Conservation (phyloP, 2,329 filamentous ascomycete genomes). For the Cytospora schulzeri region DNA sequence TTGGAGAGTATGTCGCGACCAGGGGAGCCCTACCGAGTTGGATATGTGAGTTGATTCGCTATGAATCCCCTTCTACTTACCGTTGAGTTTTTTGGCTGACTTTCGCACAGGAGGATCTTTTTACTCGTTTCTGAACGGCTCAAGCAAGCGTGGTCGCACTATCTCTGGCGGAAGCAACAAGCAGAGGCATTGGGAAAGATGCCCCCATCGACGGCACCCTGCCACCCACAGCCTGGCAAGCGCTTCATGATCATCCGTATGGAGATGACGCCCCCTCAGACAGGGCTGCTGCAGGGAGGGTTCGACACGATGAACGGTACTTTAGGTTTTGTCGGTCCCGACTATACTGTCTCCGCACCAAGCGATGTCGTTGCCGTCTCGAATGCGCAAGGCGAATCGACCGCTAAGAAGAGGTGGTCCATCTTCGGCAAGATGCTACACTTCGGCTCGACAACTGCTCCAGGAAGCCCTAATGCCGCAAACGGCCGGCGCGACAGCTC, state of each 20-base stretch:
- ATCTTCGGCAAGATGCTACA: slow-evolving; percentile 65
- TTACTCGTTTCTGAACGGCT: slow-evolving; percentile 67
- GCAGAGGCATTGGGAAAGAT: slow-evolving; percentile 59
- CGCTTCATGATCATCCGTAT: slow-evolving; percentile 87
- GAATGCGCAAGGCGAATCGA: slow-evolving; percentile 35
- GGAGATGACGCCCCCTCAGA: slow-evolving; percentile 57
- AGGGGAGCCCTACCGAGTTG: slow-evolving; percentile 63
- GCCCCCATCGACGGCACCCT: slow-evolving; percentile 76
- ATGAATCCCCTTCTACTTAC: background rate
- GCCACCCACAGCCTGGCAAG: slow-evolving; percentile 80
- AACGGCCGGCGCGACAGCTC: slow-evolving; percentile 31
- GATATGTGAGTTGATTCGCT: slow-evolving; percentile 62
- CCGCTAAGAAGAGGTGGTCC: slow-evolving; percentile 61
- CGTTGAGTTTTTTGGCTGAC: slow-evolving; percentile 32
- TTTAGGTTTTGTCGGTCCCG: slow-evolving; percentile 48
- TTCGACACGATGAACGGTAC: slow-evolving; percentile 28
- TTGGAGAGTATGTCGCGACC: slow-evolving; percentile 82
- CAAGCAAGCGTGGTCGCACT: slow-evolving; percentile 75
- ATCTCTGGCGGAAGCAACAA: slow-evolving; percentile 71
- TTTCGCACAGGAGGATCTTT: slow-evolving; percentile 64
- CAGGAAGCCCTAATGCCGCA: slow-evolving; percentile 20
- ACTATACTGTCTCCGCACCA: slow-evolving; percentile 27
- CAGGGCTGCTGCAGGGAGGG: slow-evolving; percentile 43
- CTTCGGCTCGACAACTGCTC: slow-evolving; percentile 37
- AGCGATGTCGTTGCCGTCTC: slow-evolving; percentile 20